phyloP scores from a whole-genome alignment of 257 asterid genomes.

The Capsicum pubescens region DNA sequence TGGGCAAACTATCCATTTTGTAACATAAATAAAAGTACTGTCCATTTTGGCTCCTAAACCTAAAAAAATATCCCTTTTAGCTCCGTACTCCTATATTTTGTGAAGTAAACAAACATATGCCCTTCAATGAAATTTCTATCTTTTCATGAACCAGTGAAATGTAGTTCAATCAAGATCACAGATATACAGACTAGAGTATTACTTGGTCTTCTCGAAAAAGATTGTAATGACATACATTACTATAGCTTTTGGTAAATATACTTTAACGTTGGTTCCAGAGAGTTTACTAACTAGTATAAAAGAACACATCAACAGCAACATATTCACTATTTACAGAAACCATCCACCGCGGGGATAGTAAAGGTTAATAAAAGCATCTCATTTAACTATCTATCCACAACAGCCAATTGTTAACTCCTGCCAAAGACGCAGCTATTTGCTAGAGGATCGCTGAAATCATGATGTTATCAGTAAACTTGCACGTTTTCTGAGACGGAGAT shows the following conservation, averaged over 20 bases:
- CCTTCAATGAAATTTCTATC: not conserved
- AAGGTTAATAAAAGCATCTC: conserved; percentile 9
- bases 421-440: conserved; percentile 9
- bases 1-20: too few species aligned
- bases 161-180: not conserved
- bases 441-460: not conserved
- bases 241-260: not conserved
- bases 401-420: not conserved
- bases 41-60: too few species aligned
- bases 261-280: not conserved
- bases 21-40: too few species aligned
- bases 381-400: not conserved
- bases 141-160: not conserved
- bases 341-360: not conserved
- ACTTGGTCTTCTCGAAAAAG: not conserved
- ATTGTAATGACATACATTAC: not conserved
- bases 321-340: conserved; percentile 17
- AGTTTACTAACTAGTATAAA: not conserved
- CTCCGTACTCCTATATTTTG: not conserved
- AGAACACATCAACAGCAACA: not conserved
- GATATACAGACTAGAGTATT: not conserved
- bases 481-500: not conserved
- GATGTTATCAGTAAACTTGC: not conserved
- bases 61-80: too few species aligned
- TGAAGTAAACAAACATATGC: not conserved